These are phyloP conservation scores for Spergularia marina DNA, from an alignment of 148 eudicot genomes.

Conservation along the genomic window DNA sequence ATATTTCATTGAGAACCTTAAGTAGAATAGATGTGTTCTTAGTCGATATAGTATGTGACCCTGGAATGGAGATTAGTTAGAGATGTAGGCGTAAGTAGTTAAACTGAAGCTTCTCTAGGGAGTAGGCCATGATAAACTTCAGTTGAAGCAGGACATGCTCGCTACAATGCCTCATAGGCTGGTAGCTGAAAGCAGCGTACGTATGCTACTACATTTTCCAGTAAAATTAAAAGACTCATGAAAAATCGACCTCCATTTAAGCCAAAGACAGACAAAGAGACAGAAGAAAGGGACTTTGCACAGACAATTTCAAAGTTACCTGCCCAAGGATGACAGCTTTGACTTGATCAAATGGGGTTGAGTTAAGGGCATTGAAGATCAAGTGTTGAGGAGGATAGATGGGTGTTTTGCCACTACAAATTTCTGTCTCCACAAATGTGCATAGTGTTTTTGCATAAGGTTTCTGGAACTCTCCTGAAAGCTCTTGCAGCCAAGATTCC, in stretches of 20 bases:
- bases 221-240: background rate
- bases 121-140: background rate
- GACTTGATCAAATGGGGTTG: conserved; percentile 77
- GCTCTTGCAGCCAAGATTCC: conserved; percentile 67
- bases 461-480: conserved; percentile 72
- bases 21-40: too few relatives aligned
- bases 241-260: background rate
- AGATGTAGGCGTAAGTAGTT: background rate
- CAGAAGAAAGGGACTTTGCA: background rate
- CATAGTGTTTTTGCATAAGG: conserved; percentile 66
- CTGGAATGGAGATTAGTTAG: background rate
- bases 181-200: background rate
- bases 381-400: conserved; percentile 79
- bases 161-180: background rate
- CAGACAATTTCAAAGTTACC: conserved; percentile 36
- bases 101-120: background rate
- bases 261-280: background rate
- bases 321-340: conserved; percentile 95
- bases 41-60: background rate
- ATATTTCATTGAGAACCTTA: background rate
- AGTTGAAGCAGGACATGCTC: background rate
- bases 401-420: conserved; percentile 46
- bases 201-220: too few relatives aligned
- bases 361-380: conserved; percentile 89
- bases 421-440: conserved; percentile 65